These are phyloP conservation scores for Leccinum griseonigrum DNA, from an alignment of 1,284 basidiomycete species.

Conservation along the genomic window DNA sequence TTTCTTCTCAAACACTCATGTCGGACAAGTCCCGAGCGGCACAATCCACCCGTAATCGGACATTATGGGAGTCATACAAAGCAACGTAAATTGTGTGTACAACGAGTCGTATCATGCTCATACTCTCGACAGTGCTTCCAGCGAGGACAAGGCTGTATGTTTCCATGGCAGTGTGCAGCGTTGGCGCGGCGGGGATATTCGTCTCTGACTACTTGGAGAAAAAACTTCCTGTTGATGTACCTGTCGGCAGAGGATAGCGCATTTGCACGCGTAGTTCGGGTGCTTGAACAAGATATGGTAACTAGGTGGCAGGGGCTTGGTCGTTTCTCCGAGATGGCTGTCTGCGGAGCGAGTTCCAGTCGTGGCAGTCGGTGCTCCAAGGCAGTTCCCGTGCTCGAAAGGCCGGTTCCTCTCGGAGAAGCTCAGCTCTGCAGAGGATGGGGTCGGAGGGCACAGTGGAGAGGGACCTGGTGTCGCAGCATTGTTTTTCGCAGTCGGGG, in stretches of 20 bases:
- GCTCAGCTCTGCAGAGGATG: constrained; percentile 1
- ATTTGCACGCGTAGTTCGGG: constrained; percentile 12
- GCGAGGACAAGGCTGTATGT: constrained; percentile 56
- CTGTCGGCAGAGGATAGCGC: constrained; percentile 1
- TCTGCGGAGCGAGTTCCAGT: constrained; percentile 16
- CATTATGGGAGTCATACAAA: constrained; percentile 45
- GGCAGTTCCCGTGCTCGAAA: constrained; percentile 23
- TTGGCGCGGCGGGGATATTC: constrained; percentile 51
- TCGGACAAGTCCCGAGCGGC: constrained; percentile 1
- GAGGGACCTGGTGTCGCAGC: constrained; percentile 54
- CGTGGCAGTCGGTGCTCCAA: constrained; percentile 19
- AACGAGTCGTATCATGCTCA: constrained; percentile 11
- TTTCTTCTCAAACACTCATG: constrained; percentile 19
- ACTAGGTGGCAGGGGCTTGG: constrained; percentile 9
- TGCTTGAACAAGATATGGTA: constrained; percentile 1
- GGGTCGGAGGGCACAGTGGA: constrained; percentile 28
- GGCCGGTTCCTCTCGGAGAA: not conserved
- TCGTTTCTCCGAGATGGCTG: constrained; percentile 25
- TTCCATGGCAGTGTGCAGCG: constrained; percentile 52
- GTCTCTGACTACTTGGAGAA: constrained; percentile 58
- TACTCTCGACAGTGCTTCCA: constrained; percentile 47
- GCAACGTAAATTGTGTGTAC: constrained; percentile 27
- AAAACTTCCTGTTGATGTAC: constrained; percentile 11
- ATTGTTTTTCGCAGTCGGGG: constrained; percentile 59
- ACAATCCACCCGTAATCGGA: constrained; percentile 19